Base-by-base conservation (phyloP, 768 basidiomycete species). In the Russula lepida region DNA sequence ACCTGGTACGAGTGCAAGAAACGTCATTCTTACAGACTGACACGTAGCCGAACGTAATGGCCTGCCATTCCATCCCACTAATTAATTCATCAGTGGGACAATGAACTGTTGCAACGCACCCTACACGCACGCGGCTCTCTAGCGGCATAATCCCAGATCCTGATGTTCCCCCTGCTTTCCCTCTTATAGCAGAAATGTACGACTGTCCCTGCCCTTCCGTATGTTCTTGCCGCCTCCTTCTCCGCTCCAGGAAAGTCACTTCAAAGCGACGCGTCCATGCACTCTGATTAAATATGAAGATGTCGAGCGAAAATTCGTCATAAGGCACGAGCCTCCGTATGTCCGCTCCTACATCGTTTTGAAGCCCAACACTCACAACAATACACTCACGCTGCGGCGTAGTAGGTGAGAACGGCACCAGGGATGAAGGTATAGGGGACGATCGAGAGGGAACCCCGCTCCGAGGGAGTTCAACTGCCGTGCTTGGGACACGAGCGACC, bases 251-350 rank as follows among this genome's bases (percentile, higher is more conserved):
- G 71, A 81, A 86, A 32, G 80, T 84, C 39, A 92, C 78, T 72
- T 91, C 89, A 65, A 92, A 89, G 65, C 88, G 71, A 60, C 90
- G 78, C 54, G 84, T 84, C 84, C 87, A 84, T 47, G 81, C 75
- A 48, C 83, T 85, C 72, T 85, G 86, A 68, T 93, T 94, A 67
- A 86, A 92, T 57, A 93, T 89, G 67, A 94, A 93, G 3, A 93
- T 85, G 63, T 94, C 91, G 67, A 94, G 72, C 54, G 84, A 85
- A 70, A 94, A 94, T 53, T 79, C 75, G 66, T 89, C 84, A 28
- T 87, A 75, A 19, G 88, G 88, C 64, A 83, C 86, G 68, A 93
- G 84, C 73, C 76, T 57, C 1, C 82, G 63, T 73, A 49, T 46
- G 32, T 60, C 43, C 39, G 50, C 49, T 15, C 44, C 41, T 9